These are phyloP conservation scores for Baeospora myosura DNA, from an alignment of 1,284 basidiomycete genomes.

Conservation along the genomic window DNA sequence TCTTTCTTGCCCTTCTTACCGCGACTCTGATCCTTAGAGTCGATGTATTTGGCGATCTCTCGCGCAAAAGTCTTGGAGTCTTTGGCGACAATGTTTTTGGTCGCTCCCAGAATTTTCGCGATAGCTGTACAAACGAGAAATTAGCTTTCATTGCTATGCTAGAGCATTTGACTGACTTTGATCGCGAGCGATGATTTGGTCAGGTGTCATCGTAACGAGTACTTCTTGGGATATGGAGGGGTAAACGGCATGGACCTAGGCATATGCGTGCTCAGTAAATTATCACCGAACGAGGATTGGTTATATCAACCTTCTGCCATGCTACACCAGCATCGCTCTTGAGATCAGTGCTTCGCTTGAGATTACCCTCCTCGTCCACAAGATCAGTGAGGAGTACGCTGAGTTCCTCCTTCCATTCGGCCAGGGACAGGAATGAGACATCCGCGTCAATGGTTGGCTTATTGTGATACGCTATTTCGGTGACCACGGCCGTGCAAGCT, in stretches of 20 bases:
- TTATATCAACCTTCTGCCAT: slow-evolving; percentile 44
- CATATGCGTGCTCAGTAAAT: slow-evolving; percentile 2
- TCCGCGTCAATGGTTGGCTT: slow-evolving; percentile 50
- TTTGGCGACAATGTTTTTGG: slow-evolving; percentile 41
- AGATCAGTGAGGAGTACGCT: slow-evolving; percentile 47
- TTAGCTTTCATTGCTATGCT: not conserved
- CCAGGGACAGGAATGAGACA: slow-evolving; percentile 46
- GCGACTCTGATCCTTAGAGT: slow-evolving; percentile 54
- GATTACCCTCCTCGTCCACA: slow-evolving; percentile 47
- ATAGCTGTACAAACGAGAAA: slow-evolving; percentile 24
- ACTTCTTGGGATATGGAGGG: slow-evolving; percentile 41
- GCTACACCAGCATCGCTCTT: slow-evolving; percentile 54
- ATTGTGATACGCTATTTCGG: slow-evolving; percentile 49
- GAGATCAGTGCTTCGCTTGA: slow-evolving; percentile 46
- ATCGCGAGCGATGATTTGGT: slow-evolving; percentile 43
- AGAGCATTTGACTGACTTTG: slow-evolving; percentile 26
- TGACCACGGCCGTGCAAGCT: slow-evolving; percentile 67
- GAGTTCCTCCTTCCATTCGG: slow-evolving; percentile 53
- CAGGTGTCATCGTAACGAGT: slow-evolving; percentile 39
- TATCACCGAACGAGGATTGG: not conserved
- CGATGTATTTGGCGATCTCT: slow-evolving; percentile 57
- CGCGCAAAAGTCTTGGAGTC: slow-evolving; percentile 45
- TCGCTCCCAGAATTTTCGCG: slow-evolving; percentile 40
- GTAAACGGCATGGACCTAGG: slow-evolving; percentile 55
- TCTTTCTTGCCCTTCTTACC: slow-evolving; percentile 39